Conservation (phyloP, 176 grass and related monocot species). For the Ampelocalamus luodianensis region DNA sequence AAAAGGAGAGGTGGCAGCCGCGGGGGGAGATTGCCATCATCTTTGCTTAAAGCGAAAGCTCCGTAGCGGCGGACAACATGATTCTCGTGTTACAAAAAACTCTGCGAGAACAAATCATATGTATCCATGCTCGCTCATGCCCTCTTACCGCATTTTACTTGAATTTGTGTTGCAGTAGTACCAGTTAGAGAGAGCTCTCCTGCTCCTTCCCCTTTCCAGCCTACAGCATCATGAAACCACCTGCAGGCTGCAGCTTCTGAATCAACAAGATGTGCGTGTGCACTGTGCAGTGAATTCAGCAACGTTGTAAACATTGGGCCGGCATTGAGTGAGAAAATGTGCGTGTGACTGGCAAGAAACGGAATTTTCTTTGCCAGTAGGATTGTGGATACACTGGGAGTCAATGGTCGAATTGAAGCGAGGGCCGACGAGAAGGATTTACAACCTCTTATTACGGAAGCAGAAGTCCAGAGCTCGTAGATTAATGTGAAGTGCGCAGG, state of each 20-base stretch:
- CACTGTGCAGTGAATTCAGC: neutral
- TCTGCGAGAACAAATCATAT: neutral
- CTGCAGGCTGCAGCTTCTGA: neutral
- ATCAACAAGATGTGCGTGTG: neutral
- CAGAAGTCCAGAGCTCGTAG: too few species aligned
- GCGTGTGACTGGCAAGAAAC: neutral
- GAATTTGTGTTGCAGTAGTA: neutral
- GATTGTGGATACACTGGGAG: too few species aligned
- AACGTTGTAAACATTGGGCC: neutral
- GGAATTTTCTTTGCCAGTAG: neutral
- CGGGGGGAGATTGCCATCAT: constrained; percentile 5
- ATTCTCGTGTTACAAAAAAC: constrained; percentile 36
- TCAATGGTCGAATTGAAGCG: too few species aligned
- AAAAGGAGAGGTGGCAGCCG: neutral
- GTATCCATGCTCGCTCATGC: neutral
- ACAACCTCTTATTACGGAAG: too few species aligned
- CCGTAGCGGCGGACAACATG: constrained; percentile 37
- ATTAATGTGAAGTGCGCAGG: too few species aligned
- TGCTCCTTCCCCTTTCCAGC: neutral
- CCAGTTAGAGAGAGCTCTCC: neutral
- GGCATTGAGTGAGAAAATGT: too few species aligned
- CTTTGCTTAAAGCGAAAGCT: constrained; percentile 49
- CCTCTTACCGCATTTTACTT: neutral
- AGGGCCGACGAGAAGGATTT: too few species aligned
- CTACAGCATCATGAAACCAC: constrained; percentile 14